Evolutionary conservation across 305 asterid genomes (phyloP), one percentile per base, ranked within the genome.

Genomic region (Rubia balearica): DNA sequence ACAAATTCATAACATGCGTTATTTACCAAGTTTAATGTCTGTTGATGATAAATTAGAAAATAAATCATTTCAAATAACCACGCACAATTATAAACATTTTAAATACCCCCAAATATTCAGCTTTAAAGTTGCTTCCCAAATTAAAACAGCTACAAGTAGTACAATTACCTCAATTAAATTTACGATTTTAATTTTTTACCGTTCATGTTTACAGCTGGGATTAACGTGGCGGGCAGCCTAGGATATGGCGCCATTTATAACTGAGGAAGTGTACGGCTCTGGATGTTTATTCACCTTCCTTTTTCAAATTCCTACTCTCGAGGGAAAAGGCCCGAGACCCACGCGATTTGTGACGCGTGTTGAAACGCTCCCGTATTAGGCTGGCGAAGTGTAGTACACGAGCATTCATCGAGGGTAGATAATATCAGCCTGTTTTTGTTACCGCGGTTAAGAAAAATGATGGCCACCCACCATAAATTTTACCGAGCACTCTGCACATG

Each of bases 211-310:
- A 86, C 88, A 82, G 91, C 87, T 81, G 75, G 74, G 78, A 74
- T 74, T 82, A 89, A 84, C 89, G 88, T 84, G 96, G 89, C 82
- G 88, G 82, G 88, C 88, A 89, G 76, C 88, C 84, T 89, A 63
- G 89, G 75, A 78, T 70, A 66, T 78, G 85, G 84, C 90, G 89
- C 87, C 95, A 83, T 85, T 81, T 79, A 81, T 72, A 82, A 83
- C 67, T 83, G 60, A 22, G 71, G 74, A 69, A 74, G 68, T 72
- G 95, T 86, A 87, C 88, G 84, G 86, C 68, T 80, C 80, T 76
- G 82, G 88, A 85, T 74, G 3, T 79, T 87, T 79, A 51, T 82
- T 87, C 78, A 87, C 89, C 83, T 74, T 81, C 77, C 78, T 78
- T 72, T 80, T 80, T 21, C 45, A 55, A 71, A 75, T 62, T 77